Conservation (phyloP, 495 filamentous ascomycete genomes). For the Saxophila tyrrhenica region DNA sequence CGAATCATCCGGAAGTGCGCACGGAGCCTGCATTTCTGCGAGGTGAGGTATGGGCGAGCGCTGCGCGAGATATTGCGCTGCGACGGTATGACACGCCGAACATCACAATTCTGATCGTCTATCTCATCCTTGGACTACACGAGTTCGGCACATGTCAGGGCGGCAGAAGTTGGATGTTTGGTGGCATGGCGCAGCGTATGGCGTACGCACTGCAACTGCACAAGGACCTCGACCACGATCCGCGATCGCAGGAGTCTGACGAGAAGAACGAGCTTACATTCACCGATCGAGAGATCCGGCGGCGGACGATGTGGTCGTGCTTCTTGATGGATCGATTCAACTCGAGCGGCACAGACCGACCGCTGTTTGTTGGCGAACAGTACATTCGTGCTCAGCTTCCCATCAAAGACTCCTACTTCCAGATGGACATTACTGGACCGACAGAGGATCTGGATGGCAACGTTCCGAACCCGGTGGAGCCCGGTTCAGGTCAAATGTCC, state of each 20-base stretch:
- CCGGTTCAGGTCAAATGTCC: conserved; percentile 50
- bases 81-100: conserved; percentile 88
- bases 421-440: conserved; percentile 78
- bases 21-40: conserved; percentile 78
- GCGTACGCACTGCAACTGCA: conserved; percentile 92
- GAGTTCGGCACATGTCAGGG: conserved; percentile 97
- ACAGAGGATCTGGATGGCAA: conserved; percentile 76
- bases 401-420: conserved; percentile 79
- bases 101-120: conserved; percentile 84
- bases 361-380: conserved; percentile 82
- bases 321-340: conserved; percentile 97
- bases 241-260: conserved; percentile 35
- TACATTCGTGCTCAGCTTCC: conserved; percentile 83
- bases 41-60: conserved; percentile 78
- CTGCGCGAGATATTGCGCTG: conserved; percentile 72
- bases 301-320: conserved; percentile 95
- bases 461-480: conserved; percentile 51
- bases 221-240: conserved; percentile 83
- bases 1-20: conserved; percentile 80
- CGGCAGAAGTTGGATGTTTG: conserved; percentile 87
- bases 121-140: conserved; percentile 79
- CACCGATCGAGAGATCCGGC: conserved; percentile 83
- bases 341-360: conserved; percentile 87
- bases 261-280: conserved; percentile 64
- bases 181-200: conserved; percentile 92